Percentiles rank a stretch among this genome's conserved stretches.
These are phyloP conservation scores for Cystobasidiopsis lactophilus DNA, from an alignment of 768 basidiomycete species.

Conservation along the genomic window DNA sequence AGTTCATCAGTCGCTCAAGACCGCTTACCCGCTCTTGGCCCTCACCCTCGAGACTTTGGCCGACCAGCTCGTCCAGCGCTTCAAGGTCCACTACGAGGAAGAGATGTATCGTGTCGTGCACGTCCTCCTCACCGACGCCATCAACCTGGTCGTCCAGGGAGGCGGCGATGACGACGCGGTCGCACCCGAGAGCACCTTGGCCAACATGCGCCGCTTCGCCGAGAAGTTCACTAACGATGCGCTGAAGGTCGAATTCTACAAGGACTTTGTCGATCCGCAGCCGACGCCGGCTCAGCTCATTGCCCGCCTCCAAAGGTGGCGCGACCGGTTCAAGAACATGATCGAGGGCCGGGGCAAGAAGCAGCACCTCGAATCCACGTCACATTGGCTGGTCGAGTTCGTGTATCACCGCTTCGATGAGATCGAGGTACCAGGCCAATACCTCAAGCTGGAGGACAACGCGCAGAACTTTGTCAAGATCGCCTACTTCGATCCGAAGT, in stretches of 20 bases:
- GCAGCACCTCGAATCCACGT: slow-evolving; percentile 63
- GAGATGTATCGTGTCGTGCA: slow-evolving; percentile 79
- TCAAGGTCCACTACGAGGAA: slow-evolving; percentile 74
- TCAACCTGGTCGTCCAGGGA: slow-evolving; percentile 36
- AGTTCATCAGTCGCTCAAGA: slow-evolving; percentile 77
- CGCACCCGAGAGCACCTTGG: slow-evolving; percentile 22
- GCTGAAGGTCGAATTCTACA: slow-evolving; percentile 61
- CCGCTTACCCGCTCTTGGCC: slow-evolving; percentile 80
- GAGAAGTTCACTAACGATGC: slow-evolving; percentile 20
- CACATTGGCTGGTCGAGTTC: slow-evolving; percentile 90
- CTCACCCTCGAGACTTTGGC: slow-evolving; percentile 92
- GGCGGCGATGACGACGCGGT: slow-evolving; percentile 26
- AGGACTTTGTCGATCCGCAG: slow-evolving; percentile 63
- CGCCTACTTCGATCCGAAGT: slow-evolving; percentile 67
- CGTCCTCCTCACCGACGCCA: slow-evolving; percentile 65
- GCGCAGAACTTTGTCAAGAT: slow-evolving; percentile 79
- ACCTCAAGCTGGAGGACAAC: slow-evolving; percentile 86
- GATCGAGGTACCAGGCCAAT: slow-evolving; percentile 96
- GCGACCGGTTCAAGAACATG: slow-evolving; percentile 64
- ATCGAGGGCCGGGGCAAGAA: slow-evolving; percentile 54
- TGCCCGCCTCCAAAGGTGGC: slow-evolving; percentile 69
- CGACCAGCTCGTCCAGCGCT: slow-evolving; percentile 72
- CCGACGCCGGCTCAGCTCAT: slow-evolving; percentile 72
- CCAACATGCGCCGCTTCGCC: slow-evolving; percentile 27
- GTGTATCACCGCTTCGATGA: slow-evolving; percentile 95